These are phyloP conservation scores for Staphylotrichum tortipilum DNA, from an alignment of 495 filamentous ascomycete genomes.

Conservation along the genomic window DNA sequence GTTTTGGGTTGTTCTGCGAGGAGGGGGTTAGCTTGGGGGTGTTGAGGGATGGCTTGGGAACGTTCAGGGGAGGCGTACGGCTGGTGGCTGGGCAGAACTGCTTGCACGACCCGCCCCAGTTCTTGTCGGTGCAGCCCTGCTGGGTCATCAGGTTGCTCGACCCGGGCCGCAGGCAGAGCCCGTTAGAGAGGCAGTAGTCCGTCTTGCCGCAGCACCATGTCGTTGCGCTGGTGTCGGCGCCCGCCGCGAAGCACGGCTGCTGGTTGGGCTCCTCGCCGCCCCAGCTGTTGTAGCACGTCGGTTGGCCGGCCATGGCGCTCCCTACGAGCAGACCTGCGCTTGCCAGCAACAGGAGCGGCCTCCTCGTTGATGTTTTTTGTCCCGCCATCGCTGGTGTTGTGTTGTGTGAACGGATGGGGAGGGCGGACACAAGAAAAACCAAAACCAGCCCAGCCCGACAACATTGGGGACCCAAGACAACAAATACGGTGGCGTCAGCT, in stretches of 20 bases:
- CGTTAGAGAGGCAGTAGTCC: slow-evolving; percentile 20
- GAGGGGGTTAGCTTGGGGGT: not conserved
- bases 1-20: not conserved
- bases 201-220: slow-evolving; percentile 14
- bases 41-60: not conserved
- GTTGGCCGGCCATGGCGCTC: not conserved
- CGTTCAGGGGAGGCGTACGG: not conserved
- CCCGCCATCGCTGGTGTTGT: not conserved
- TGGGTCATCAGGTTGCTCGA: slow-evolving; percentile 19
- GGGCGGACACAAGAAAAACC: not conserved
- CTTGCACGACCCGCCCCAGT: slow-evolving; percentile 11
- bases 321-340: not conserved
- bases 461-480: not conserved
- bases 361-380: not conserved
- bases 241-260: slow-evolving; percentile 4
- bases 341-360: not conserved
- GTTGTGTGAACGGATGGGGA: too few species aligned
- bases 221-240: not conserved
- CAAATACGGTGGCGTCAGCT: not conserved
- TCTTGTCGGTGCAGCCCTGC: slow-evolving; percentile 19
- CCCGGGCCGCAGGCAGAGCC: slow-evolving; percentile 14
- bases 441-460: not conserved
- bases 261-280: slow-evolving; percentile 10
- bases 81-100: slow-evolving; percentile 1
- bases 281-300: slow-evolving; percentile 16